Evolutionary conservation across 371 early-diverging fungal genomes (phyloP).

Genomic region (Mortierella sp.): DNA sequence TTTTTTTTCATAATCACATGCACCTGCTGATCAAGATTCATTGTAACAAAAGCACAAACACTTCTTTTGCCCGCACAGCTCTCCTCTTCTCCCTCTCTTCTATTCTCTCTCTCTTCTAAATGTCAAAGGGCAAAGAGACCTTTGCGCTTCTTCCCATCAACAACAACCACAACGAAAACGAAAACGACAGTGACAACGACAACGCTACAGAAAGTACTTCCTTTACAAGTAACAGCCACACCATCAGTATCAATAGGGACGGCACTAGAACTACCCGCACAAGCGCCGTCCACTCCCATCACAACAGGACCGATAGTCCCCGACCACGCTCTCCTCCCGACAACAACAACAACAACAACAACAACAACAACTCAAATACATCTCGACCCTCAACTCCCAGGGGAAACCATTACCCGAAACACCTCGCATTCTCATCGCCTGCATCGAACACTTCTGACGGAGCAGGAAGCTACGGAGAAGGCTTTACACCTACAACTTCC

Average conservation of each 20-base stretch:
- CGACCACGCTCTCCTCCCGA: conserved; percentile 34
- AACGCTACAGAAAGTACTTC: not conserved
- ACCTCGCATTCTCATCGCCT: conserved; percentile 34
- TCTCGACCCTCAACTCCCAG: conserved; percentile 13
- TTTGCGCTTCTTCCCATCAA: conserved; percentile 48
- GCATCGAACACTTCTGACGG: conserved; percentile 20
- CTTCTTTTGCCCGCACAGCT: not conserved
- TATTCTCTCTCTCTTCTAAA: conserved; percentile 22
- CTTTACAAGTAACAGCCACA: conserved; percentile 13
- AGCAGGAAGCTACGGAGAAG: conserved; percentile 21
- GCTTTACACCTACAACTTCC: conserved; percentile 22
- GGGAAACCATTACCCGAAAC: conserved; percentile 30
- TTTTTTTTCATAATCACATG: not conserved
- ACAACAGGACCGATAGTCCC: conserved; percentile 29
- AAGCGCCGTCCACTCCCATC: conserved; percentile 10
- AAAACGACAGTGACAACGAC: conserved; percentile 3
- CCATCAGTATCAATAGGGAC: conserved; percentile 45
- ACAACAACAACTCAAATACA: not conserved
- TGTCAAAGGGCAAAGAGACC: conserved; percentile 51
- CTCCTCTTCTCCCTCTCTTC: not conserved
- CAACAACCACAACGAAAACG: not conserved
- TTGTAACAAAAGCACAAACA: not conserved
- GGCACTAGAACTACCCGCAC: conserved; percentile 25
- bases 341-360: not conserved
- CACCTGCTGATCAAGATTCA: not conserved